Evolutionary conservation across 495 filamentous ascomycete genomes (phyloP), one percentile per base, ranked within the genome.

Genomic region (Penicillium pancosmium): DNA sequence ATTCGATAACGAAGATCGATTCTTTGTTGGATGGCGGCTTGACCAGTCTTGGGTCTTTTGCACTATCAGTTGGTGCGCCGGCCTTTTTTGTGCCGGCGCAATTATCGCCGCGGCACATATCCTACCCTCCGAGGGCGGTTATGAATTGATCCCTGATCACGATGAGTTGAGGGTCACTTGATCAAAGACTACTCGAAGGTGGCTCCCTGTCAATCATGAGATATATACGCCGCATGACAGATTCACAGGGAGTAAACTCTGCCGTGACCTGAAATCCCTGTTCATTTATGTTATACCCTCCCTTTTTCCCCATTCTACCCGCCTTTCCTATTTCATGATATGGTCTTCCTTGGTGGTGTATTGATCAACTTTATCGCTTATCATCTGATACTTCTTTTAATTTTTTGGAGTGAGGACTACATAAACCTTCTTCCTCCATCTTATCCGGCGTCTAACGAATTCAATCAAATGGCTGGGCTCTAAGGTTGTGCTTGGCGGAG

Each of bases 1-100:
- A 3, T 93, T 85, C 73, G 88, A 96, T 56, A 82, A 91, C 68
- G 92, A 97, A 63, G 86, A 90, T 51, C 84, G 91, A 46, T 98
- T 97, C 72, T 86, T 89, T 66, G 82, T 88, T 18, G 93, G 93
- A 49, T 97, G 93, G 90, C 78, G 80, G 57, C 79, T 98, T 51
- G 91, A 89, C 64, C 80, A 83, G 55, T 88, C 88, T 6, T 96
- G 88, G 84, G 79, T 88, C 10, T 80, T 93, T 38, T 91, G 88
- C 68, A 91, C 86, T 12, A 77, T 86, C 40, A 91, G 88, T 66
- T 95, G 87, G 81, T 80, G 72, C 56, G 63, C 91, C 21, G 81
- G 85, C 52, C 59, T 89, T 15, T 57, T 92, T 23, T 81, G 86
- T 31, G 86, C 84, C 0, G 78, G 71, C 23, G 84, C 80, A 16